Evolutionary conservation across 2,329 filamentous ascomycete species (phyloP).

Genomic region (Xylaria sp.): DNA sequence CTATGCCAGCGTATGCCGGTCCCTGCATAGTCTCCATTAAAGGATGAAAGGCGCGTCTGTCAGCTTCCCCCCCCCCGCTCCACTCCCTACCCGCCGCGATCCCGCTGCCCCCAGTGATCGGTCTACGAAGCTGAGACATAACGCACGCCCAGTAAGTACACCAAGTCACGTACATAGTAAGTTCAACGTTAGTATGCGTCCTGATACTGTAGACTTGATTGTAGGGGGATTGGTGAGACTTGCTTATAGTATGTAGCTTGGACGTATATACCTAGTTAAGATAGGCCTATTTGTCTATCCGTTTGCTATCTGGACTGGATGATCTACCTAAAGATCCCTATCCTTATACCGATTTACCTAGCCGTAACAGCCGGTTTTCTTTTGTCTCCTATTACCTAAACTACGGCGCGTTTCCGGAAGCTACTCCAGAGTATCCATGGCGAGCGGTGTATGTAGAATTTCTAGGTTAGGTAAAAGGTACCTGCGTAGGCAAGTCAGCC

Average conservation of each 20-base stretch:
- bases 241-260: too few relatives aligned
- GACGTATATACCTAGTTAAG: background rate
- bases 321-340: too few relatives aligned
- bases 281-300: background rate
- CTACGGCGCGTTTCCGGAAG: conserved; percentile 9
- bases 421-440: background rate
- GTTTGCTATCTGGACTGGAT: too few relatives aligned
- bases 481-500: too few relatives aligned
- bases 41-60: too few relatives aligned
- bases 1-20: background rate
- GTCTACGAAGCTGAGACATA: background rate
- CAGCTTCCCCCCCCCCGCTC: background rate
- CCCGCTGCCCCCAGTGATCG: background rate
- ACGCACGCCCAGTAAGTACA: background rate
- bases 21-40: background rate
- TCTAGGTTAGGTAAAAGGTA: too few relatives aligned
- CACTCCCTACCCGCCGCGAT: conserved; percentile 3
- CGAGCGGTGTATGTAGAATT: background rate
- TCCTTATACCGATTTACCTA: too few relatives aligned
- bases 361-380: background rate
- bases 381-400: conserved; percentile 14
- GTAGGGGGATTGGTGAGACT: too few relatives aligned
- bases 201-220: too few relatives aligned
- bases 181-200: too few relatives aligned
- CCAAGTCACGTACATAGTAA: too few relatives aligned